Evolutionary conservation across 2,329 filamentous ascomycete species (phyloP).

Genomic region (Aspergillus sp.): DNA sequence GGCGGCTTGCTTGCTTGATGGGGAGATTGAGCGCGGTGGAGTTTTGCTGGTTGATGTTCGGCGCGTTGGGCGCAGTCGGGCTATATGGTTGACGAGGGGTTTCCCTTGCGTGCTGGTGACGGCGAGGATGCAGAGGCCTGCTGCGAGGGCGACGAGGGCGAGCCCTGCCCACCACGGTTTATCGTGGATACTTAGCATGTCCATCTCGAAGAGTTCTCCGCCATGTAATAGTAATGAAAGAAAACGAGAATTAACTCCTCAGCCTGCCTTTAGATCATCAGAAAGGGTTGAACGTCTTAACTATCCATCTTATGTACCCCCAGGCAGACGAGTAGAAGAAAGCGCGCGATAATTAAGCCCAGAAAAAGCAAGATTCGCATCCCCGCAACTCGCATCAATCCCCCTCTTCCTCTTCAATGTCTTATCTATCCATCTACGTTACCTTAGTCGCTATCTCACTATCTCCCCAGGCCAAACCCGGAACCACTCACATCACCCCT

Average conservation of each 20-base stretch:
- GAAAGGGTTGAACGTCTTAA: neutral
- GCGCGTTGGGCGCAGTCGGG: slow-evolving; percentile 38
- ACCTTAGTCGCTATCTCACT: no score
- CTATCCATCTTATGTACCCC: no score
- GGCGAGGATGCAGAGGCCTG: neutral
- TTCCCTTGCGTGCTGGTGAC: slow-evolving; percentile 42
- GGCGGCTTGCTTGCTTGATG: slow-evolving; percentile 47
- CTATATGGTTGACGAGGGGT: slow-evolving; percentile 45
- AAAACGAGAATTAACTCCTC: neutral
- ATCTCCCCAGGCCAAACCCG: no score
- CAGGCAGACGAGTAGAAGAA: no score
- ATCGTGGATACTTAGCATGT: slow-evolving; percentile 19
- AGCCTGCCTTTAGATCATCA: neutral
- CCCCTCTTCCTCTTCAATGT: no score
- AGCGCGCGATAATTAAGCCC: no score
- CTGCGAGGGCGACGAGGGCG: slow-evolving; percentile 22
- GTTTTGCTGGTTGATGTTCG: slow-evolving; percentile 55
- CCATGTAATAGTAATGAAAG: neutral
- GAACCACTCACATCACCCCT: no score
- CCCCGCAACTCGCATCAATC: no score
- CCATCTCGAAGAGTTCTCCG: slow-evolving; percentile 23
- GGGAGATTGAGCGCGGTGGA: slow-evolving; percentile 59
- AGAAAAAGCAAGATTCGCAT: no score
- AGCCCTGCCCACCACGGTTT: slow-evolving; percentile 32
- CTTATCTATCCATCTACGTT: no score